These are phyloP conservation scores for Balamuthia mandrillaris DNA, from an alignment of 208 protist species.

Conservation along the genomic window DNA sequence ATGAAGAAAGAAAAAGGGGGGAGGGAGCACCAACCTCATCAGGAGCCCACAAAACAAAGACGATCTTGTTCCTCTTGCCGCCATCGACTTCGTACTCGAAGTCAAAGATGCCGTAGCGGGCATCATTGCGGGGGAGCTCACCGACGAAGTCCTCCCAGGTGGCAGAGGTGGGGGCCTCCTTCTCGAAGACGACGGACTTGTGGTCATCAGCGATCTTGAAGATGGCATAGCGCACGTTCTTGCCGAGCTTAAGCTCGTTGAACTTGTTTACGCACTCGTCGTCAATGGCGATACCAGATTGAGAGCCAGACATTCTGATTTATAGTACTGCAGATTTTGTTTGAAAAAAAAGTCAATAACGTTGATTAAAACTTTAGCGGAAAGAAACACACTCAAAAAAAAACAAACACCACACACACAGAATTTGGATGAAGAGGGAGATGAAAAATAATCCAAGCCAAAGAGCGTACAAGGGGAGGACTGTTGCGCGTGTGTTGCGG, in stretches of 20 bases:
- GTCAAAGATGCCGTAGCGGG: slow-evolving; percentile 86
- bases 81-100: slow-evolving; percentile 80
- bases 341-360: too few species aligned
- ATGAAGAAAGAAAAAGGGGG: too few species aligned
- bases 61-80: slow-evolving; percentile 77
- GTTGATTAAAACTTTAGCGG: too few species aligned
- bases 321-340: too few species aligned
- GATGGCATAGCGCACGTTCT: slow-evolving; percentile 77
- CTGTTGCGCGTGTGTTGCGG: too few species aligned
- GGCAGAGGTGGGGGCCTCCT: slow-evolving; percentile 59
- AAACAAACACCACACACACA: too few species aligned
- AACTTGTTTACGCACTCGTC: slow-evolving; percentile 32
- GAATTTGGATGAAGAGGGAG: too few species aligned
- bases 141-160: slow-evolving; percentile 78
- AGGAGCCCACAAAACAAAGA: slow-evolving; percentile 84
- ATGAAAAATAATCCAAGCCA: too few species aligned
- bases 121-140: slow-evolving; percentile 70
- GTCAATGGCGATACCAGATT: background rate
- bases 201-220: slow-evolving; percentile 79
- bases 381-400: too few species aligned
- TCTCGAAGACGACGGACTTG: slow-evolving; percentile 77
- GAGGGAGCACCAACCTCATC: too few species aligned
- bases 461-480: too few species aligned
- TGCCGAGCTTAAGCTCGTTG: slow-evolving; percentile 66
- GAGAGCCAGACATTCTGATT: too few species aligned